Base-by-base conservation (phyloP, 2,329 filamentous ascomycete species). In the Colletotrichum eleusines region DNA sequence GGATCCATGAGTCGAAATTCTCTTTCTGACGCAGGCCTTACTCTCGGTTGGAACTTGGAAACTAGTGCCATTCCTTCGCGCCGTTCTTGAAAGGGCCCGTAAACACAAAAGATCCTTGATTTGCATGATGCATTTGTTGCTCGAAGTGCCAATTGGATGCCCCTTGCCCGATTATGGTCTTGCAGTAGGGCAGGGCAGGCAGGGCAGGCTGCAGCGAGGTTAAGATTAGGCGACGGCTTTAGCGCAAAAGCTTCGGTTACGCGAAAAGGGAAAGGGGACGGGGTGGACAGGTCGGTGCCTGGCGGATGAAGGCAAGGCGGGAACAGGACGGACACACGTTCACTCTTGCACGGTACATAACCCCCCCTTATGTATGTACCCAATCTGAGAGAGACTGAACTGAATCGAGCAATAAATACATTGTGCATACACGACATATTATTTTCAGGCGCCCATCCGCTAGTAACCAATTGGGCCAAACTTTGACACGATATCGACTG, bases 101-200 rank as follows among this genome's bases (percentile, higher is more conserved):
- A 26, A 35, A 68, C 53, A 59, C 64, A 68, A 68, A 71, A 71
- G 68, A 71, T 71, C 68, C 44, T n/a, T 44, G 5, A n/a, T 44
- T n/a, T 44, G 38, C 38, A 68, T 62, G 33, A 48, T 28, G 40
- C 20, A 51, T 44, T n/a, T 40, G 46, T 59, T 16, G 23, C 46
- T 38, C 35, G 11, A 33, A 26, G 18, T 35, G 26, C 53, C 42
- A 42, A 33, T 50, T 58, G 31, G 40, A n/a, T 35, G 44, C 53
- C 53, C 53, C 33, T 57, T 57, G 53, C 59, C 23, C n/a, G 31
- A 31, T 8, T 50, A 44, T 50, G 44, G 33, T 6, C 35, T 40
- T 28, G 55, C 38, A 61, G 23, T 58, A 53, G n/a, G n/a, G n/a
- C n/a, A n/a, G n/a, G n/a, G n/a, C n/a, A n/a, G n/a, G n/a, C n/a